phyloP scores from a whole-genome alignment of 805 yeast species.

The Cyberlindnera sargentensis region DNA sequence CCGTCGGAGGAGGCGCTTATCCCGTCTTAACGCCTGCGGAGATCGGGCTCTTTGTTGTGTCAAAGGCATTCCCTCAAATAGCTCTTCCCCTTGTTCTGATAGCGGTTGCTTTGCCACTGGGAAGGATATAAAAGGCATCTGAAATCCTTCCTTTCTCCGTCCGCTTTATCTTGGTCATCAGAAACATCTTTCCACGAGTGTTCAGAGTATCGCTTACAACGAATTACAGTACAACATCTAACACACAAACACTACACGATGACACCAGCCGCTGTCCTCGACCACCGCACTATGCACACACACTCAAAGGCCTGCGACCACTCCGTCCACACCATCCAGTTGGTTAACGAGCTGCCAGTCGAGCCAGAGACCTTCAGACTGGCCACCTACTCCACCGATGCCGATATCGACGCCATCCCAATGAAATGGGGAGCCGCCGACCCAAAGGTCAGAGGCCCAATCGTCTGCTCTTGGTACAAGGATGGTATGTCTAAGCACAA shows the following conservation, averaged over 20 bases:
- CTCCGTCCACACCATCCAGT: conserved; percentile 12
- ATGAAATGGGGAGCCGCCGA: conserved; percentile 48
- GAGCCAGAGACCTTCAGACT: conserved; percentile 30
- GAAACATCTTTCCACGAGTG: no score
- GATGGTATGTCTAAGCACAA: conserved; percentile 48
- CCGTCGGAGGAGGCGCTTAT: conserved; percentile 3
- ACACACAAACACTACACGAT: conserved; percentile 5
- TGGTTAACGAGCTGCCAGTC: conserved; percentile 15
- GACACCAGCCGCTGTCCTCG: conserved; percentile 24
- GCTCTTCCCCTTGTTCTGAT: no score
- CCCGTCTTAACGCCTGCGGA: conserved; percentile 7
- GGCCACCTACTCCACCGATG: conserved; percentile 48
- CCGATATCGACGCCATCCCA: conserved; percentile 40
- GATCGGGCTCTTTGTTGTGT: background rate
- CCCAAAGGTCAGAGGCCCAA: conserved; percentile 46
- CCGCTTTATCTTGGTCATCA: no score
- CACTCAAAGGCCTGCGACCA: background rate
- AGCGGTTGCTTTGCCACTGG: no score
- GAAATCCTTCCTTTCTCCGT: no score
- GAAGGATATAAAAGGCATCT: no score
- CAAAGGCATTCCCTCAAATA: no score
- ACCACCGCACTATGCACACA: background rate
- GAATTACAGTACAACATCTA: no score
- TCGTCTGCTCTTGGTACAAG: conserved; percentile 45
- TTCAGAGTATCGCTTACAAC: no score